Evolutionary conservation across 768 basidiomycete species (phyloP), one percentile per base, ranked within the genome.

Genomic region (Pulveroboletus ravenelii): DNA sequence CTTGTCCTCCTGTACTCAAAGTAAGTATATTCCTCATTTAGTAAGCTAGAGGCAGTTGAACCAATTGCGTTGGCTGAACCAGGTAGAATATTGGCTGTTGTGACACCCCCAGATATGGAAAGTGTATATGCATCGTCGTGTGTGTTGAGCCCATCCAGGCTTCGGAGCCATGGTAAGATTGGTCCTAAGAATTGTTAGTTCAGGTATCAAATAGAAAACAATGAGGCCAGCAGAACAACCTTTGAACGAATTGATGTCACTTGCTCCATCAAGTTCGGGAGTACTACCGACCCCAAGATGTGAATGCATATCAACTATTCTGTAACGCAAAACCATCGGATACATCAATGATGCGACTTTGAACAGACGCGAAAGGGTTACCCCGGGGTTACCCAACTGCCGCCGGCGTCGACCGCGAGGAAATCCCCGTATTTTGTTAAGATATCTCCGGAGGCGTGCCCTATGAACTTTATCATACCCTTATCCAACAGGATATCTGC

Each of bases 51-150:
- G 62, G 63, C 5, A 15, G 9, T 18, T 44, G 23, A 57, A 87
- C 89, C 89, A 43, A 91, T 87, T 36, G 80, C 82, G 68, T 89
- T 87, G 25, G 66, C 78, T 47, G 79, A 83, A 7, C 91, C 93
- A 9, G 93, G 89, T 4, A 93, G 70, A 36, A 94, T 74, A 58
- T 90, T 86, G 14, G 79, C 83, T 3, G 91, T 86, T 0, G 94
- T 95, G 31, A 95, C 85, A 13, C 94, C 94, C 10, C 93, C 93
- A 3, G 93, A 78, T 47, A 93, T 84, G 3, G 88, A 79, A 14
- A 90, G 74, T 49, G 74, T 73, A 64, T 84, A 85, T 1, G 84
- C 75, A 36, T 84, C 81, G 61, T 94, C 93, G 52, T 92, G 88
- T 1, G 89, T 92, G 63, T 94, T 87, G 59, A 96, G 77, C 0